A percentile compares a stretch with the other conserved stretches of the same genome.
phyloP scores from a whole-genome alignment of 805 yeast species.

The Hanseniaspora singularis region DNA sequence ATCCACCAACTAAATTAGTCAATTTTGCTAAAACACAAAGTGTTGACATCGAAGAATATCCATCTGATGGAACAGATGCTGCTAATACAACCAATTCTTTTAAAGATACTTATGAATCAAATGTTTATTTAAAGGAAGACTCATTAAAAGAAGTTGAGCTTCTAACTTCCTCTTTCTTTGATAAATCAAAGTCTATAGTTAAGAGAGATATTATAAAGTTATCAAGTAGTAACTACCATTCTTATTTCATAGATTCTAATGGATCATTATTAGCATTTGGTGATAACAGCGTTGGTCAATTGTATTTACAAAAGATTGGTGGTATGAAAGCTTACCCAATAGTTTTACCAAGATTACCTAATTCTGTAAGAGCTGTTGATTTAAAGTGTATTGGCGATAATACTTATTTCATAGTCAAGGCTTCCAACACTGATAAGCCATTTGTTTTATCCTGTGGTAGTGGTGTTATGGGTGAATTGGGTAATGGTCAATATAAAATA shows the following conservation, averaged over 20 bases:
- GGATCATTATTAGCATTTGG: slow-evolving; percentile 83
- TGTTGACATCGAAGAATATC: slow-evolving; percentile 19
- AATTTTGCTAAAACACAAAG: slow-evolving; percentile 17
- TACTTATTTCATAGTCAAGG: slow-evolving; percentile 38
- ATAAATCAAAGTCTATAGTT: slow-evolving; percentile 17
- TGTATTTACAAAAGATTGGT: slow-evolving; percentile 24
- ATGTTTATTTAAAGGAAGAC: slow-evolving; percentile 2
- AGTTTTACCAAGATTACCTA: slow-evolving; percentile 22
- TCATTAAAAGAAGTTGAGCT: slow-evolving; percentile 20
- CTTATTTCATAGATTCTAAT: slow-evolving; percentile 52
- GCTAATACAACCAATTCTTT: neutral
- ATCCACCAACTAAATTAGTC: slow-evolving; percentile 34
- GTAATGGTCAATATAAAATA: slow-evolving; percentile 64
- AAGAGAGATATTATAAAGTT: slow-evolving; percentile 43
- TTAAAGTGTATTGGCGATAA: slow-evolving; percentile 66
- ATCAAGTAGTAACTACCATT: slow-evolving; percentile 64
- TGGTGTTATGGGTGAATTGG: slow-evolving; percentile 78
- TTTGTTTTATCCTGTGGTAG: slow-evolving; percentile 59
- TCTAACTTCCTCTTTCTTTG: slow-evolving; percentile 21
- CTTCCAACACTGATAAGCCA: slow-evolving; percentile 21
- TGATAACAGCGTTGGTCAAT: slow-evolving; percentile 69
- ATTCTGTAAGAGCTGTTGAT: slow-evolving; percentile 36
- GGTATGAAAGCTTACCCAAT: slow-evolving; percentile 27
- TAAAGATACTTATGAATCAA: neutral
- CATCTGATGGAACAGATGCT: neutral